Base-by-base conservation (phyloP, 2,329 filamentous ascomycete species). In the Aspergillus sp. region DNA sequence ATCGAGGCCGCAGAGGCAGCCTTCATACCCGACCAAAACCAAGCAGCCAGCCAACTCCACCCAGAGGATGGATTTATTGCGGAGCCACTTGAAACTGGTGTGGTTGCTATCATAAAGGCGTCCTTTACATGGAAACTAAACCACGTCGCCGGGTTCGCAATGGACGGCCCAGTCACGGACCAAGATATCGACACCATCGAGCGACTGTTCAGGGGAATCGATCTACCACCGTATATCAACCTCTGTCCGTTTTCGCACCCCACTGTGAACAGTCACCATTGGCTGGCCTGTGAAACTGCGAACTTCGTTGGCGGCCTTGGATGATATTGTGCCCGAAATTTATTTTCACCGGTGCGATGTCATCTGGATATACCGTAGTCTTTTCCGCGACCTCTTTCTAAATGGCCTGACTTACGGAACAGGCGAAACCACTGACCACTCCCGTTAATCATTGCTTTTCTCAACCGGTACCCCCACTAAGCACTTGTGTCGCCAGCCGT, bases 71-170 rank as follows among this genome's bases (percentile, higher is more conserved):
- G 24, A 3, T 51, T 51, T 5, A 7, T 20, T 6, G 38, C 48
- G 2, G 9, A 26, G 9, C 9, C 36, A 4, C 2, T 42, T 5
- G 36, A n/a, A 3, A 55, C 54, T 32, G 63, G 60, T 3, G 45
- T 64, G 1, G 48, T 54, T 11, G 59, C 56, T n/a, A 45, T 59
- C 30, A 64, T 62, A 20, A 60, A 54, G n/a, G 32, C 53, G 2
- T 52, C 48, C 3, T 57, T 62, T 30, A 48, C 38, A 7, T 22
- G 48, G 13, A 60, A 64, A 44, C 24, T 64, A 17, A 65, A 65
- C 50, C 60, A 54, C 41, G 56, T 56, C 18, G 49, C 53, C 15
- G 63, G 62, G 15, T 48, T 65, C 15, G 63, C 58, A 11, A 64
- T 65, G 60, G 51, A 58, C n/a, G 58, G 56, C 20, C 53, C 55